Conservation (phyloP, 768 basidiomycete genomes). For the Tephrocybe sp. region DNA sequence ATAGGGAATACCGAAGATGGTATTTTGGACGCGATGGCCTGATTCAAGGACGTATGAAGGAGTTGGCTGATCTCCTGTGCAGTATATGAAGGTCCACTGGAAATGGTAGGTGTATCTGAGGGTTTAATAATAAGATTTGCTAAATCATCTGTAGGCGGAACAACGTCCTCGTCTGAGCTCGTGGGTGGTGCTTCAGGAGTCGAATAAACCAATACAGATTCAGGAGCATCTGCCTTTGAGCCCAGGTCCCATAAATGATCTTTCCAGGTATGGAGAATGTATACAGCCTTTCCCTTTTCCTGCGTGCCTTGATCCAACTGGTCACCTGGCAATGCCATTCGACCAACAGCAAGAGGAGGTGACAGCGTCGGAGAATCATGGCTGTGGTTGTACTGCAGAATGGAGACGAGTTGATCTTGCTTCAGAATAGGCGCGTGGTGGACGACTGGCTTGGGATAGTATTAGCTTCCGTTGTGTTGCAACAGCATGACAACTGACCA, state of each 20-base stretch:
- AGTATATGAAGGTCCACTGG: slow-evolving; percentile 22
- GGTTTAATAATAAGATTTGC: slow-evolving; percentile 10
- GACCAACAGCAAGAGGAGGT: slow-evolving; percentile 74
- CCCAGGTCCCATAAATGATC: slow-evolving; percentile 78
- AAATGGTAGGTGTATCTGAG: not conserved
- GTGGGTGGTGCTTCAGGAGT: slow-evolving; percentile 5
- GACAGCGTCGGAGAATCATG: slow-evolving; percentile 36
- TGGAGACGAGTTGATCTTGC: slow-evolving; percentile 58
- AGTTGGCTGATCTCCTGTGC: slow-evolving; percentile 54
- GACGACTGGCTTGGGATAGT: slow-evolving; percentile 52
- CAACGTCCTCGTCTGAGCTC: slow-evolving; percentile 17
- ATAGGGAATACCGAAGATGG: slow-evolving; percentile 69
- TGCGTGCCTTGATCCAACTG: slow-evolving; percentile 39
- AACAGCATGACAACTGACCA: slow-evolving; percentile 43
- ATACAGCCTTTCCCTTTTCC: slow-evolving; percentile 78
- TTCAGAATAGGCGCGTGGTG: slow-evolving; percentile 44
- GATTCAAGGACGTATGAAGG: slow-evolving; percentile 62
- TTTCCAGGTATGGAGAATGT: slow-evolving; percentile 73
- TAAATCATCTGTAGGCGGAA: slow-evolving; percentile 8
- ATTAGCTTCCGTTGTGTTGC: slow-evolving; percentile 1
- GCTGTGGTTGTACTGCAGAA: slow-evolving; percentile 48
- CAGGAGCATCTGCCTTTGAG: slow-evolving; percentile 57
- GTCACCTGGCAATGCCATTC: slow-evolving; percentile 58
- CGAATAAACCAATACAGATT: slow-evolving; percentile 26
- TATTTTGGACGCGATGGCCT: slow-evolving; percentile 53